Base-by-base conservation (phyloP, 306 rosid genomes). In the Gleditsia sinensis region DNA sequence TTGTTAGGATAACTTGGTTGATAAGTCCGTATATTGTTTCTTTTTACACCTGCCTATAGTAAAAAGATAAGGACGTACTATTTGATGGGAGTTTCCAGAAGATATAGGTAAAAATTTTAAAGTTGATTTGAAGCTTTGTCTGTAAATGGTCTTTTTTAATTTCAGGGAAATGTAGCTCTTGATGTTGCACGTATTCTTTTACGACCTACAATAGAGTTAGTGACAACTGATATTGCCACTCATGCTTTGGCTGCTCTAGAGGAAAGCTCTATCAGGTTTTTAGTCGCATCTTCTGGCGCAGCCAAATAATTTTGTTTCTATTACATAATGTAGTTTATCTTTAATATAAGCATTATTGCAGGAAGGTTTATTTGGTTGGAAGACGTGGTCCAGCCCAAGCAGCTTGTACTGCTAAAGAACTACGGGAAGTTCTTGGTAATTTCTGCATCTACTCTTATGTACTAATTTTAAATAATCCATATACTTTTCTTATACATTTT, bases 361-460 rank as follows among this genome's bases (percentile, higher is more conserved):
- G 99, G 87, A 88, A 84, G 80, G 95, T 94, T 76, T 88, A 84
- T 87, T 77, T 94, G 87, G 97, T 94, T 61, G 99, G 99, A 81
- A 87, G 99, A 83, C 90, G 96, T 49, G 99, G 99, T 83, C 99
- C 99, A 20, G 95, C 89, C 54, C 99, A 94, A 80, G 93, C 96
- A 42, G 97, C 99, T 70, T 94, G 96, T 75, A 94, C 97, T 49
- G 92, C 97, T 46, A 90, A 90, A 84, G 99, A 94, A 75, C 82
- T 94, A 12, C 96, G 96, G 51, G 99, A 92, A 87, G 67, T 94
- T 84, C 95, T 88, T 51, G 99, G 99, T 94, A 88, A 79, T 71
- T 80, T 39, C 69, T 53, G n/a, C 43, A 48, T 80, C 42, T 63
- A 51, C 74, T 65, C 42, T 64, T 42, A 34, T 54, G 64, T 42